Evolutionary conservation across 176 grass and related monocot genomes (phyloP).

Genomic region (Neostapfia colusana): DNA sequence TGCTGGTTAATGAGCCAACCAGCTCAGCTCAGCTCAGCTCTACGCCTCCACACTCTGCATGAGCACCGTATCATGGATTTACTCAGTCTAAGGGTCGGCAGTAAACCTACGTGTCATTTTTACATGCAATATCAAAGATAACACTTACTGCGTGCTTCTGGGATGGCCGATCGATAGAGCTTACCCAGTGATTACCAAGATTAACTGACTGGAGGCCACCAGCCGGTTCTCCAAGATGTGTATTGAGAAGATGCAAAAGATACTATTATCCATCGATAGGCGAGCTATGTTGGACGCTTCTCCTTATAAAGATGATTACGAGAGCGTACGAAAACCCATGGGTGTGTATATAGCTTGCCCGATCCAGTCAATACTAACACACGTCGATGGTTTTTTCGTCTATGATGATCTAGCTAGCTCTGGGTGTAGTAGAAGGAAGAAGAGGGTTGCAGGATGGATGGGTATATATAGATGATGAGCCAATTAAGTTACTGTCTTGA

Average conservation of each 20-base stretch:
- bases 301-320: neutral
- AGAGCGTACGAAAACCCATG: neutral
- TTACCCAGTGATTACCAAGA: neutral
- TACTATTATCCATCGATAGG: neutral
- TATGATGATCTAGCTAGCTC: neutral
- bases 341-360: neutral
- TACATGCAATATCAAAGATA: conserved; percentile 4
- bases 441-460: neutral
- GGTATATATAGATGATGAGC: neutral
- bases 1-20: neutral
- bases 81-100: neutral
- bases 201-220: neutral
- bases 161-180: neutral
- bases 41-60: neutral
- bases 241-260: neutral
- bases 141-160: neutral
- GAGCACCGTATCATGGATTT: neutral
- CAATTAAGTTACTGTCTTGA: neutral
- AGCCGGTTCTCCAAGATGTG: neutral
- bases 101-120: neutral
- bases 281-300: neutral
- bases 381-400: neutral
- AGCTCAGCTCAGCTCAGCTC: no score
- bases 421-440: neutral
- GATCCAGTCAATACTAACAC: neutral